These are phyloP conservation scores for Arthrobotrys entomopaga DNA, from an alignment of 2,329 filamentous ascomycete genomes.

Conservation along the genomic window DNA sequence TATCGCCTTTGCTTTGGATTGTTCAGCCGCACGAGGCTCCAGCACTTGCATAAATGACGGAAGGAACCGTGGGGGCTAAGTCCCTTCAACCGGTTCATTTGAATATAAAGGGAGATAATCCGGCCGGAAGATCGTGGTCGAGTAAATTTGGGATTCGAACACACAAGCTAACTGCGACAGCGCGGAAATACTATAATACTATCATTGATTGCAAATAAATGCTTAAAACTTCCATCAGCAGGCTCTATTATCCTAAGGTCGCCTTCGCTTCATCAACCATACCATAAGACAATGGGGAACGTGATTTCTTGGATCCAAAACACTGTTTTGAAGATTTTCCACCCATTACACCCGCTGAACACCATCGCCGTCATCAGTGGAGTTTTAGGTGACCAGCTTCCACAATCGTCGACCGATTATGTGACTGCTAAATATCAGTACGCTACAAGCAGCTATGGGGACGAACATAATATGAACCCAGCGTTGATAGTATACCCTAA, in stretches of 20 bases:
- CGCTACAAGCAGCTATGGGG: constrained; percentile 63
- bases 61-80: not conserved
- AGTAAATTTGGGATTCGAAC: not conserved
- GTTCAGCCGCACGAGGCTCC: constrained; percentile 11
- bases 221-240: not conserved
- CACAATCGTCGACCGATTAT: constrained; percentile 52
- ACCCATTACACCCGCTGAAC: constrained; percentile 12
- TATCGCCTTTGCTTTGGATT: constrained; percentile 13
- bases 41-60: not conserved
- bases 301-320: constrained; percentile 39
- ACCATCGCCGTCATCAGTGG: constrained; percentile 27
- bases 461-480: constrained; percentile 64
- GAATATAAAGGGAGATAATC: constrained; percentile 4
- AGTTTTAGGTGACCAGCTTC: constrained; percentile 20
- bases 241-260: too few relatives aligned
- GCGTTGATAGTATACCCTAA: constrained; percentile 64
- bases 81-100: not conserved
- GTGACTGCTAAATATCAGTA: constrained; percentile 63
- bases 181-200: too few relatives aligned
- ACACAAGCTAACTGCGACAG: too few relatives aligned
- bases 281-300: constrained; percentile 17
- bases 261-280: not conserved
- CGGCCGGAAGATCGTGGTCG: not conserved
- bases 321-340: constrained; percentile 14
- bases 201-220: too few relatives aligned